phyloP scores from a whole-genome alignment of 192 early-diverging fungal genomes.

The Backusella tarrabulga region DNA sequence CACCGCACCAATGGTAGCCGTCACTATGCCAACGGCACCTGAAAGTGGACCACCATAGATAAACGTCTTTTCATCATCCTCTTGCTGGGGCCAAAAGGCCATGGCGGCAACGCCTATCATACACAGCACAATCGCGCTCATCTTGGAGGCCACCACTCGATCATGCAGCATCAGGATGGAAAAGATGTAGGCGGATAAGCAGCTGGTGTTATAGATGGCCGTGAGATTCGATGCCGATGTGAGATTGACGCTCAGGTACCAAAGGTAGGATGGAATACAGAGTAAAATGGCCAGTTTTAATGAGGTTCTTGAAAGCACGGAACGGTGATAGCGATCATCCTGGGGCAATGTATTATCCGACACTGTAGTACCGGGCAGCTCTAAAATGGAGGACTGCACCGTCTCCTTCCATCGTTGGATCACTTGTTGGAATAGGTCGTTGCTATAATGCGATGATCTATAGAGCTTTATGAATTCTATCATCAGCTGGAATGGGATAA shows the following conservation, averaged over 20 bases:
- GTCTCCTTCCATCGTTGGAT: neutral
- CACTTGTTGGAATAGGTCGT: neutral
- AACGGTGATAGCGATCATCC: slow-evolving; percentile 9
- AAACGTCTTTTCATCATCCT: neutral
- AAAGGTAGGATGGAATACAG: slow-evolving; percentile 69
- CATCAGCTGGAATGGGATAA: slow-evolving; percentile 39
- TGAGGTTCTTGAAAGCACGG: neutral
- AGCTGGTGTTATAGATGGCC: slow-evolving; percentile 79
- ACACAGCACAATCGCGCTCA: slow-evolving; percentile 61
- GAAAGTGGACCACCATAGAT: neutral
- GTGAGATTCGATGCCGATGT: slow-evolving; percentile 77
- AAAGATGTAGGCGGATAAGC: slow-evolving; percentile 83
- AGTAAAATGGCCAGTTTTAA: slow-evolving; percentile 52
- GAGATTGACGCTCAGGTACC: slow-evolving; percentile 75
- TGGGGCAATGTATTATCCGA: neutral
- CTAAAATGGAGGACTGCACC: slow-evolving; percentile 1
- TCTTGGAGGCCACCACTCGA: slow-evolving; percentile 55
- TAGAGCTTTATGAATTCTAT: slow-evolving; percentile 4
- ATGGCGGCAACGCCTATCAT: slow-evolving; percentile 71
- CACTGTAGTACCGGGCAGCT: neutral
- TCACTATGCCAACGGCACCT: slow-evolving; percentile 40
- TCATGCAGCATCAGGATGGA: slow-evolving; percentile 71
- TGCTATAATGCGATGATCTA: neutral
- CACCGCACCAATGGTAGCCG: slow-evolving; percentile 63
- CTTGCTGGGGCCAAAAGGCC: slow-evolving; percentile 34